A percentile compares a stretch with the other conserved stretches of the same genome.
Conservation (phyloP, 2,329 filamentous ascomycete genomes). For the Ceratocystis destructans region DNA sequence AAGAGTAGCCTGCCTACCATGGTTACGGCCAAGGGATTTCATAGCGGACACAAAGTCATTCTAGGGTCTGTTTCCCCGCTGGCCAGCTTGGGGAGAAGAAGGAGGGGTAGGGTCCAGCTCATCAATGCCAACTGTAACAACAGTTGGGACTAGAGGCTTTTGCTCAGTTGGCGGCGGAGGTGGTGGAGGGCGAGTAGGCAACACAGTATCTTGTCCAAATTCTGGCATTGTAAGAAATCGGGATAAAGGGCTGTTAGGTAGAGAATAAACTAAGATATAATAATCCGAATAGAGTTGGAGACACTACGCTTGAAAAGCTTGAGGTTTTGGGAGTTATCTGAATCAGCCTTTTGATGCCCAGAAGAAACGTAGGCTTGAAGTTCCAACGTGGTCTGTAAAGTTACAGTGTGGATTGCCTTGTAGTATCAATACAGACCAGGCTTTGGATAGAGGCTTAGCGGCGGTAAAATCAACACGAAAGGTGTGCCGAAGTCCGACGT, state of each 20-base stretch:
- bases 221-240: background rate
- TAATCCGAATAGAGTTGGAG: background rate
- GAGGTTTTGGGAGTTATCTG: background rate
- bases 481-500: background rate
- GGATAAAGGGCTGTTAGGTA: background rate
- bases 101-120: background rate
- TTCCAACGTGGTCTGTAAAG: background rate
- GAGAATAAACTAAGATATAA: background rate
- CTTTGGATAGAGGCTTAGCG: background rate
- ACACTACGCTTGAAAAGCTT: background rate
- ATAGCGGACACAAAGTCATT: constrained; percentile 19
- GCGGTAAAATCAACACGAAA: background rate
- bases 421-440: background rate
- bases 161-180: background rate
- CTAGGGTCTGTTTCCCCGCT: constrained; percentile 15
- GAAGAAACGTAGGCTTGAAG: background rate
- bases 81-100: background rate
- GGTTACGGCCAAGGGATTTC: constrained; percentile 18
- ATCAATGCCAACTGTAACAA: background rate
- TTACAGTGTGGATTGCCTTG: background rate
- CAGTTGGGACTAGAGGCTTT: background rate
- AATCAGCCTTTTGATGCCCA: no score
- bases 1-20: constrained; percentile 5
- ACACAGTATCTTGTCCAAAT: background rate
- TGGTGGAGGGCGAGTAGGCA: constrained; percentile 6